Base-by-base conservation (phyloP, 768 basidiomycete species). In the Pholiota molesta region DNA sequence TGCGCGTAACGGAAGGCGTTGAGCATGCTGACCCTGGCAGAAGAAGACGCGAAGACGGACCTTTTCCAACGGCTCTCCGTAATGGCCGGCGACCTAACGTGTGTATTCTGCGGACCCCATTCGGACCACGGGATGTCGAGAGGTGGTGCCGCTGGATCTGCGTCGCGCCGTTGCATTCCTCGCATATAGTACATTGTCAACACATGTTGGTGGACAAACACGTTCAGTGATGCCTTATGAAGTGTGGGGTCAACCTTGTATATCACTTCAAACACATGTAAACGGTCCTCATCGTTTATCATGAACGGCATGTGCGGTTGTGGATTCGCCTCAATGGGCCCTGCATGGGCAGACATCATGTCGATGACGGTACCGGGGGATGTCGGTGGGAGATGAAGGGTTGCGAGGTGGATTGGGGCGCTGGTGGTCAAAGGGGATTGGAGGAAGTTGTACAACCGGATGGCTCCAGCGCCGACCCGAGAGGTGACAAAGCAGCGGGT, bases 61-160 rank as follows among this genome's bases (percentile, higher is more conserved):
- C 54, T 55, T 37, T 23, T 6, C 54, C 54, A 55, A 16, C 26
- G 1, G 7, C 1, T 1, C 13, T 40, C 5, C 13, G 39, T 14
- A 23, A 39, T 16, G 37, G 37, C 21, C 19, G 39, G 21, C 33
- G 54, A 13, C 16, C 16, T 13, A 9, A 37, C 19, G 19, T 35
- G n/a, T 21, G 54, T 55, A 28, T 55, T 37, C 14, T 8, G 9
- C 37, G 54, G 54, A 28, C 54, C 54, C 54, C 54, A 55, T 11
- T 55, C 37, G 16, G 33, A 19, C 54, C 54, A 55, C 14, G 33
- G 23, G 39, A 55, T 26, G 21, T 39, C 5, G 1, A 23, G n/a
- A 4, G 23, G 39, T 5, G 14, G 14, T 26, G 23, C 37, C 0
- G 23, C 31, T 1, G 31, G 6, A 3, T 31, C 31, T 2, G 1